Evolutionary conservation across 2,329 filamentous ascomycete genomes (phyloP).

Genomic region (Myriangium duriaei): DNA sequence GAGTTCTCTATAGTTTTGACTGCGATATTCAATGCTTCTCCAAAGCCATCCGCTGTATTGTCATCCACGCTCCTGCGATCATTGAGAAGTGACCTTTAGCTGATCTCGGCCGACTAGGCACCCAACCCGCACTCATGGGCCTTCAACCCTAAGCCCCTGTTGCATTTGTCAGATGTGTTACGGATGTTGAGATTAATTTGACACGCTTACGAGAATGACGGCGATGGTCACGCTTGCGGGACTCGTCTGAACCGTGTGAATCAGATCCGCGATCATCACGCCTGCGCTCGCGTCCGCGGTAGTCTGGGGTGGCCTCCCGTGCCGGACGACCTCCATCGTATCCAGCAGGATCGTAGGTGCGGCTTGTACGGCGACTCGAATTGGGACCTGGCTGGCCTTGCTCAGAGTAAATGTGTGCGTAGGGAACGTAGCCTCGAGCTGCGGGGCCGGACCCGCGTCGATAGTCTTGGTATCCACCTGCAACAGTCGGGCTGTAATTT

Average conservation of each 20-base stretch:
- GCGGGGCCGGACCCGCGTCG: conserved; percentile 9
- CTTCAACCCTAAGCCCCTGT: too few species aligned
- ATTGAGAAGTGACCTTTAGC: too few species aligned
- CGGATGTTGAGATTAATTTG: too few species aligned
- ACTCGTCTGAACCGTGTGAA: conserved; percentile 8
- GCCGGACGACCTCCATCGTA: background rate
- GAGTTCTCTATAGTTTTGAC: too few species aligned
- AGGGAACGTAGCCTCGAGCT: conserved; percentile 22
- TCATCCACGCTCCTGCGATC: too few species aligned
- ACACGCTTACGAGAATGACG: too few species aligned
- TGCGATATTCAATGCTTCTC: too few species aligned
- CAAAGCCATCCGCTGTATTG: too few species aligned
- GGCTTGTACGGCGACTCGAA: background rate
- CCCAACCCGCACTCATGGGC: too few species aligned
- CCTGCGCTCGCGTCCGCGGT: conserved; percentile 1
- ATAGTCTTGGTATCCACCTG: background rate
- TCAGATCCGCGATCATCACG: conserved; percentile 2
- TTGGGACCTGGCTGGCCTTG: too few species aligned
- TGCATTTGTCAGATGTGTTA: too few species aligned
- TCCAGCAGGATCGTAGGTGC: background rate
- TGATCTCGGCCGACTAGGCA: too few species aligned
- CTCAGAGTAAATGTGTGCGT: conserved; percentile 22
- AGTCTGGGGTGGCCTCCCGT: background rate
- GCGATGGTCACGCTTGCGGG: background rate
- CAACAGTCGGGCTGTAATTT: background rate